phyloP scores from a whole-genome alignment of 2,329 filamentous ascomycete genomes.

The Endoconidiophora polonica region DNA sequence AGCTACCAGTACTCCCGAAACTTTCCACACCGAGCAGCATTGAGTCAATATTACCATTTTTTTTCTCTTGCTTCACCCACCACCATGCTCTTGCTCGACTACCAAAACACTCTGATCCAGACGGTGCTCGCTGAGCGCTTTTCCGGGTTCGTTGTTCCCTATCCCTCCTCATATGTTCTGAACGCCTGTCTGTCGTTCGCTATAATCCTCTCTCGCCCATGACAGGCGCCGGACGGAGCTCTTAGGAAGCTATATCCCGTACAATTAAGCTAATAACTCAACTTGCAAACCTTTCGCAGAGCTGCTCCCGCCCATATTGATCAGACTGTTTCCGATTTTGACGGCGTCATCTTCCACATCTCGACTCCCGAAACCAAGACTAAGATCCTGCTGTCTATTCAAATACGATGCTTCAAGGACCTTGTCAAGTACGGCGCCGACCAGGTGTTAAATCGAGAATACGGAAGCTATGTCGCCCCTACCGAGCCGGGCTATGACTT shows the following conservation, averaged over 20 bases:
- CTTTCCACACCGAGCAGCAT: background rate
- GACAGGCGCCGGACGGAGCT: background rate
- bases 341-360: slow-evolving; percentile 96
- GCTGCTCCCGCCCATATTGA: slow-evolving; percentile 78
- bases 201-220: slow-evolving; percentile 12
- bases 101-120: slow-evolving; percentile 96
- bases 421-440: slow-evolving; percentile 86
- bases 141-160: slow-evolving; percentile 42
- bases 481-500: slow-evolving; percentile 93
- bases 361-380: slow-evolving; percentile 89
- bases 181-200: slow-evolving; percentile 8
- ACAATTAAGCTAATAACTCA: background rate
- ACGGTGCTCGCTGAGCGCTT: slow-evolving; percentile 91
- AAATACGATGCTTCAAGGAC: slow-evolving; percentile 88
- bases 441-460: slow-evolving; percentile 82
- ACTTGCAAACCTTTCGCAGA: slow-evolving; percentile 22
- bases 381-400: slow-evolving; percentile 85
- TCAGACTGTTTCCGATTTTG: slow-evolving; percentile 97
- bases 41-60: background rate
- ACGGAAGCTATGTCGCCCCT: slow-evolving; percentile 74
- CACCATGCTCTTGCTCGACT: slow-evolving; percentile 86
- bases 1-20: background rate
- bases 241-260: background rate
- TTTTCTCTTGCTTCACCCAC: slow-evolving; percentile 2
- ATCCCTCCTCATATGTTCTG: background rate